Conservation (phyloP, 169 alveolate genomes). For the Babesia caballi region DNA sequence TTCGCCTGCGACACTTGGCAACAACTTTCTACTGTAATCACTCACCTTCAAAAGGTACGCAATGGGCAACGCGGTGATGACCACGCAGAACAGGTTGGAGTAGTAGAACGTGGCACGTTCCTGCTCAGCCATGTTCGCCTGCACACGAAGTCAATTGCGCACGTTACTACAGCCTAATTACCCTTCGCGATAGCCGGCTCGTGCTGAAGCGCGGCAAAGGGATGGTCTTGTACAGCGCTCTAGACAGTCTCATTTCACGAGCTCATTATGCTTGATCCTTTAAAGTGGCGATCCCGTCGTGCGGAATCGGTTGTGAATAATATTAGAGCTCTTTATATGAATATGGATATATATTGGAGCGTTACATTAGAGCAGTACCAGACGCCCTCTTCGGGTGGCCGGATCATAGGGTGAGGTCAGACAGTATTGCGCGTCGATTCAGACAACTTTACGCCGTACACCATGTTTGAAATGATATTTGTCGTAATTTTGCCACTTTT, state of each 20-base stretch:
- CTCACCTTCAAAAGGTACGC: slow-evolving; percentile 59
- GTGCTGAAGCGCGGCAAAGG: slow-evolving; percentile 62
- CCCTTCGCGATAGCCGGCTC: slow-evolving; percentile 59
- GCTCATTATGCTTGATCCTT: background rate
- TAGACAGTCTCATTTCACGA: slow-evolving; percentile 31
- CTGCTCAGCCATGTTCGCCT: slow-evolving; percentile 65
- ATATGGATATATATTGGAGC: too few relatives aligned
- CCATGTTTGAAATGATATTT: too few relatives aligned
- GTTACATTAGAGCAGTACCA: too few relatives aligned
- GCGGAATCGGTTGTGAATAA: too few relatives aligned
- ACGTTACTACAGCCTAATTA: background rate
- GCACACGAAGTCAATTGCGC: background rate
- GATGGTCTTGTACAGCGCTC: slow-evolving; percentile 28
- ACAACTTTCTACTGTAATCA: background rate
- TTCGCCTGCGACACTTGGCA: slow-evolving; percentile 21
- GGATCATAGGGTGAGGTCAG: too few relatives aligned
- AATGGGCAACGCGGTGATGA: slow-evolving; percentile 58
- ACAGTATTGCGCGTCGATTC: too few relatives aligned
- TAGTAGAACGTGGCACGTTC: slow-evolving; percentile 62
- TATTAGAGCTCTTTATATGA: too few relatives aligned
- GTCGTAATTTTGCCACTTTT: too few relatives aligned
- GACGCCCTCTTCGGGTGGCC: too few relatives aligned
- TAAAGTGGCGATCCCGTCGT: too few relatives aligned
- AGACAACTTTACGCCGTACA: too few relatives aligned
- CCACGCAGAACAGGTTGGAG: slow-evolving; percentile 48